Evolutionary conservation across 345 rosid species (phyloP), one percentile per base, ranked within the genome.

Genomic region (Dovyalis caffra): DNA sequence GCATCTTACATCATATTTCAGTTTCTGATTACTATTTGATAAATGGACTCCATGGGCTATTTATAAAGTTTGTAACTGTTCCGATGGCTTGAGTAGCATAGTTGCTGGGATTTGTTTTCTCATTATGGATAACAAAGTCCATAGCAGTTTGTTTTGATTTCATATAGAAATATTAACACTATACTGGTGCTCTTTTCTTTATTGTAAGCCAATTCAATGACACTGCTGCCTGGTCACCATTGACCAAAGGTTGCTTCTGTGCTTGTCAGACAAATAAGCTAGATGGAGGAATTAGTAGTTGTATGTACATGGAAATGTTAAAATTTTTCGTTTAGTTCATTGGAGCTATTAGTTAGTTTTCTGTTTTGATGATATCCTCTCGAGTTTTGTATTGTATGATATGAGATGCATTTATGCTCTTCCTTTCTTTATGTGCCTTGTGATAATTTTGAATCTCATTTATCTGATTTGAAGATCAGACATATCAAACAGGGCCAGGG

Each of bases 391-490:
- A 51, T 51, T 51, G 8, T 51, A 20, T 51, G 57, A 7, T 51
- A 51, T 51, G 9, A 51, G 57, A 51, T 20, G 7, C 9, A 2
- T 7, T 2, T 66, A 64, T 71, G 77, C 57, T 67, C 70, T 61
- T 64, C 33, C 69, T 14, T 71, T n/a, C 37, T 38, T 71, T 72
- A 40, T 72, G 23, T 60, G 69, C 35, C 64, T 71, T 70, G 61
- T 72, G 72, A 72, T 78, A 49, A 73, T 77, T 84, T 81, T 83
- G 79, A 77, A 83, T 88, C 94, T 91, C 89, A 89, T 86, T 83
- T 83, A 88, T 89, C 95, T 95, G 92, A 90, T 91, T 91, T 88
- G 94, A 90, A 93, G 97, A 89, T 95, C 97, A 95, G 99, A 91
- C 87, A 90, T 95, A 88, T 91, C 99, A 85, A 92, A 90, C 97